phyloP scores from a whole-genome alignment of 2,329 filamentous ascomycete species.

The Ceratocystis diversiconidia region DNA sequence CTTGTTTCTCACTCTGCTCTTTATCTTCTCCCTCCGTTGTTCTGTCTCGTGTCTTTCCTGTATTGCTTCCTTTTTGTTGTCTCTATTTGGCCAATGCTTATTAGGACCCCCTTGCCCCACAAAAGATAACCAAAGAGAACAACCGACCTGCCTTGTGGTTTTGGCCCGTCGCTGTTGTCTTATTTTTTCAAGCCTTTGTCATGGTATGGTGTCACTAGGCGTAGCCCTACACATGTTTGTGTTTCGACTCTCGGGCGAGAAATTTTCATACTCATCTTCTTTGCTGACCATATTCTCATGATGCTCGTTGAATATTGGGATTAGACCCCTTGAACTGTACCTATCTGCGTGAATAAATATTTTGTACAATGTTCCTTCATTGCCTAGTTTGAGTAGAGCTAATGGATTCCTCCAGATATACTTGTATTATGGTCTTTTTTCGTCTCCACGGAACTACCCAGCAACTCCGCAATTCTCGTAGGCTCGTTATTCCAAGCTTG shows the following conservation, averaged over 20 bases:
- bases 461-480: background rate
- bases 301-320: background rate
- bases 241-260: background rate
- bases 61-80: background rate
- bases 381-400: background rate
- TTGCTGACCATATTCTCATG: background rate
- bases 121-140: background rate
- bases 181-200: background rate
- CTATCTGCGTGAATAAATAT: too few relatives aligned
- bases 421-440: background rate
- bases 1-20: background rate
- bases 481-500: background rate
- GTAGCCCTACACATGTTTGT: background rate
- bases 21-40: background rate
- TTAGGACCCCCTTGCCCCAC: background rate
- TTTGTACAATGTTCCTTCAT: too few relatives aligned
- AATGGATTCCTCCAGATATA: background rate
- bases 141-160: background rate
- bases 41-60: background rate
- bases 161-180: background rate
- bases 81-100: background rate
- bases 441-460: background rate
- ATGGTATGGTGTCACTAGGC: background rate
- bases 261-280: background rate
- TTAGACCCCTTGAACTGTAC: background rate